Evolutionary conservation across 495 filamentous ascomycete genomes (phyloP).

Genomic region (Thozetella sp.): DNA sequence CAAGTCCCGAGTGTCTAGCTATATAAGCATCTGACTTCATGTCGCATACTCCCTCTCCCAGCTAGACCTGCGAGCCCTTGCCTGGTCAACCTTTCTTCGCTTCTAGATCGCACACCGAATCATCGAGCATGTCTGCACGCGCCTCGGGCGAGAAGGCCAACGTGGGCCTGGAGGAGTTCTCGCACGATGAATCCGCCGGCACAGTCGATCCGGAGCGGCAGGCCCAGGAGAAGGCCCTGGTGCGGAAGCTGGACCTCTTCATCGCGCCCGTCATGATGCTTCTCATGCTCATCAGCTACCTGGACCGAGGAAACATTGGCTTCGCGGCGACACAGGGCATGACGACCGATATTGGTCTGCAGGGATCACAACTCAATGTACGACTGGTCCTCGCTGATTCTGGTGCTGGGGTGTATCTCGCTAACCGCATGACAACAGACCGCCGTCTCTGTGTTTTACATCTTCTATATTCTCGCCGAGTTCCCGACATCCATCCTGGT

Average conservation of each 20-base stretch:
- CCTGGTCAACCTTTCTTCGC: too few relatives aligned
- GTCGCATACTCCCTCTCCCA: too few relatives aligned
- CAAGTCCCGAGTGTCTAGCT: too few relatives aligned
- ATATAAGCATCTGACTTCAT: too few relatives aligned
- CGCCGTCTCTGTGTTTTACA: slow-evolving; percentile 28
- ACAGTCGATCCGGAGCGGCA: too few relatives aligned
- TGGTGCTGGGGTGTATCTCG: neutral
- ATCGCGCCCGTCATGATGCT: slow-evolving; percentile 40
- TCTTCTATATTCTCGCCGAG: slow-evolving; percentile 28
- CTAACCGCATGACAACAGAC: too few relatives aligned
- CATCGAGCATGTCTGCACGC: neutral
- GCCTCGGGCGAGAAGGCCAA: neutral
- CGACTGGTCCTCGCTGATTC: neutral
- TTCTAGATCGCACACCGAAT: too few relatives aligned
- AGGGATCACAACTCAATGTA: slow-evolving; percentile 36
- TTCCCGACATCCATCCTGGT: slow-evolving; percentile 27
- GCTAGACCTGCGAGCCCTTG: too few relatives aligned
- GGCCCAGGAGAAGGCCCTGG: slow-evolving; percentile 11
- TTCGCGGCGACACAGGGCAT: slow-evolving; percentile 41
- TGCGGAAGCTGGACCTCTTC: slow-evolving; percentile 41
- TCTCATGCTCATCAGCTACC: slow-evolving; percentile 38
- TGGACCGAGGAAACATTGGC: slow-evolving; percentile 43
- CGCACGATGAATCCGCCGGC: neutral
- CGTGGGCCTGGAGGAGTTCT: neutral
- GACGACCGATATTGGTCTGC: slow-evolving; percentile 34